These are phyloP conservation scores for Berberis thunbergii DNA, from an alignment of 164 flowering plant genomes.

Conservation along the genomic window DNA sequence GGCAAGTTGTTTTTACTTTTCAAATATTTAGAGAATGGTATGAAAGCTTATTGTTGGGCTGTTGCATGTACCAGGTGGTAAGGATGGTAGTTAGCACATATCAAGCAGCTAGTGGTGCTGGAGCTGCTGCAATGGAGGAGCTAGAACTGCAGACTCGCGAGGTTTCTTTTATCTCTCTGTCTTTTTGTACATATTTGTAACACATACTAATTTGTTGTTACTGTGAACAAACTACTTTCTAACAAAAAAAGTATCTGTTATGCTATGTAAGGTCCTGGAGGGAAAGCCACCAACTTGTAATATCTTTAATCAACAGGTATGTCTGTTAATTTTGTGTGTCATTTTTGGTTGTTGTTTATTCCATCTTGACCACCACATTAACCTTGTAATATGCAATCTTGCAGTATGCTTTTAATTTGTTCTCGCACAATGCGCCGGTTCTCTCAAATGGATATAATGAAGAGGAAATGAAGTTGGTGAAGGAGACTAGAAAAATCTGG, in stretches of 20 bases:
- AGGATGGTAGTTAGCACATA: conserved; percentile 99
- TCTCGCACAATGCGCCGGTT: conserved; percentile 93
- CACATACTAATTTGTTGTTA: not conserved
- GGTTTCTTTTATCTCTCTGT: conserved; percentile 30
- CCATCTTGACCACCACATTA: not conserved
- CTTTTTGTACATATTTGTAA: not conserved
- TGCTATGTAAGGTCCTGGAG: conserved; percentile 53
- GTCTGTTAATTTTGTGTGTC: not conserved
- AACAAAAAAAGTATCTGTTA: conserved; percentile 1
- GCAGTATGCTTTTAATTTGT: conserved; percentile 97
- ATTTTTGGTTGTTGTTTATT: not conserved
- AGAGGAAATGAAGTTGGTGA: conserved; percentile 97
- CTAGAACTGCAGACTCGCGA: conserved; percentile 92
- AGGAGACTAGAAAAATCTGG: conserved; percentile 98
- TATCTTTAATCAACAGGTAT: conserved; percentile 81
- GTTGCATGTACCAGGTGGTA: conserved; percentile 39
- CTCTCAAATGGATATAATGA: conserved; percentile 91
- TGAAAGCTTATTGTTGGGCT: too few relatives aligned
- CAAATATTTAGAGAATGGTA: too few relatives aligned
- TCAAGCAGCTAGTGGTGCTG: conserved; percentile 99
- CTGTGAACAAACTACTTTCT: not conserved
- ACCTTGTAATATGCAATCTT: conserved; percentile 1
- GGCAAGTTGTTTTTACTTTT: too few relatives aligned
- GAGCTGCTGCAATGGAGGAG: conserved; percentile 99
- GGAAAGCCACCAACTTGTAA: conserved; percentile 93